Evolutionary conservation across 1,139 yeast genomes (phyloP), one percentile per base, ranked within the genome.

Genomic region (Taiozyma sp.): DNA sequence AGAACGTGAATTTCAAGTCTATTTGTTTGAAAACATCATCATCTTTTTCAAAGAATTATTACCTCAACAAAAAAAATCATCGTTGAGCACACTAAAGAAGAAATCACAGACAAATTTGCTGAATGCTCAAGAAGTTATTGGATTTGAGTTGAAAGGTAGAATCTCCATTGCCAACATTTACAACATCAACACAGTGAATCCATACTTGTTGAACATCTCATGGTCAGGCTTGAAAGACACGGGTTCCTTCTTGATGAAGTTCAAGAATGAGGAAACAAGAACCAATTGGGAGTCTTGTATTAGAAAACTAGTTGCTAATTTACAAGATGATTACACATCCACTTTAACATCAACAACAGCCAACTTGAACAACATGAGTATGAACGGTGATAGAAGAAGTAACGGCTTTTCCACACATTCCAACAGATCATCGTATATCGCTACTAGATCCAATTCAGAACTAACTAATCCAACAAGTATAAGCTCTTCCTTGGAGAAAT

Each of bases 1-100:
- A 48, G 99, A 93, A 66, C 81, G 88, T 53, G 97, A 91, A 62
- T 93, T 89, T 66, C 85, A 87, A 62, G 90, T 95, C 19, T 95
- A 89, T 64, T 72, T 93, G 40, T 93, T 93, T 67, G 97, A 93
- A 65, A 82, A 81, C 60, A 89, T 91, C 51, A 83, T 93, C 19
- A 81, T 91, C 56, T 85, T 95, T 65, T 89, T 90, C 67, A 79
- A 78, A 56, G 85, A 79, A 60, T 68, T 71, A 2, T 50, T 56
- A n/a, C 68, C 67, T 29, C 64, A 57, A 46, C 65, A 67, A 45
- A 69, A 68, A 51, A 72, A 71, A 58, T 58, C 69, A 13, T 60
- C 68, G 29, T 54, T 62, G n/a, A 46, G 60, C 2, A 58, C 56
- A 2, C 30, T 61, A 22, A 62, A 56, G 54, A 61, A 61, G 45